phyloP scores from a whole-genome alignment of 2,329 filamentous ascomycete species.

The Ramularia collo-cygni region DNA sequence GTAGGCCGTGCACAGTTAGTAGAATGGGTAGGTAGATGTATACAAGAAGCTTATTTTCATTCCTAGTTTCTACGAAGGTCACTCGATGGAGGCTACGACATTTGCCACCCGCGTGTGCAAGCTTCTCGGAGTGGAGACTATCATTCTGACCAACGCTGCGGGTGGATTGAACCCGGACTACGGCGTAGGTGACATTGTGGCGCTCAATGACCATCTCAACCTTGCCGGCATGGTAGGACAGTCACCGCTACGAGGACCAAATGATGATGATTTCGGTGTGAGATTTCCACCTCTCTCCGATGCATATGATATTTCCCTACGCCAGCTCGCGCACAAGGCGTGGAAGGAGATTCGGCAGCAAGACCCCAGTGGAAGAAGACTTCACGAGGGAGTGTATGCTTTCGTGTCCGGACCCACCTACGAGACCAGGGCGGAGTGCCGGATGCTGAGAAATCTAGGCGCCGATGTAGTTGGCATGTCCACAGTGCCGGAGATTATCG shows the following conservation, averaged over 20 bases:
- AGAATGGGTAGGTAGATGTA: constrained; percentile 12
- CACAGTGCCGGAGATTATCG: constrained; percentile 61
- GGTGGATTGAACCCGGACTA: constrained; percentile 60
- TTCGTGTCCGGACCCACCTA: constrained; percentile 59
- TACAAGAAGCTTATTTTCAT: constrained; percentile 11
- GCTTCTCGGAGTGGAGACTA: constrained; percentile 52
- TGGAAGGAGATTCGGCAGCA: constrained; percentile 47
- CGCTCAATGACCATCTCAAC: constrained; percentile 62
- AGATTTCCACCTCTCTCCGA: constrained; percentile 60
- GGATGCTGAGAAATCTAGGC: constrained; percentile 53
- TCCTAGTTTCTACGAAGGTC: constrained; percentile 59
- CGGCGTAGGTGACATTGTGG: constrained; percentile 57
- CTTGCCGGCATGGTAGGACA: constrained; percentile 54
- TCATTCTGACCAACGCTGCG: constrained; percentile 61
- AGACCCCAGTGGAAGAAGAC: constrained; percentile 39
- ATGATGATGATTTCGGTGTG: constrained; percentile 55
- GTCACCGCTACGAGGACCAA: constrained; percentile 57
- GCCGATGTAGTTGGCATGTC: constrained; percentile 68
- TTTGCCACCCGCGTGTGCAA: constrained; percentile 61
- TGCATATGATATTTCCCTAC: constrained; percentile 57
- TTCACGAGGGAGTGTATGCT: constrained; percentile 61
- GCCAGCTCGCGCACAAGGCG: constrained; percentile 49
- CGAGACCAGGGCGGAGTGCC: constrained; percentile 59
- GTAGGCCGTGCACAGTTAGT: constrained; percentile 59
- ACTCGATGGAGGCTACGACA: constrained; percentile 55